Base-by-base conservation (phyloP, 306 rosid species). In the Glycine latifolia region DNA sequence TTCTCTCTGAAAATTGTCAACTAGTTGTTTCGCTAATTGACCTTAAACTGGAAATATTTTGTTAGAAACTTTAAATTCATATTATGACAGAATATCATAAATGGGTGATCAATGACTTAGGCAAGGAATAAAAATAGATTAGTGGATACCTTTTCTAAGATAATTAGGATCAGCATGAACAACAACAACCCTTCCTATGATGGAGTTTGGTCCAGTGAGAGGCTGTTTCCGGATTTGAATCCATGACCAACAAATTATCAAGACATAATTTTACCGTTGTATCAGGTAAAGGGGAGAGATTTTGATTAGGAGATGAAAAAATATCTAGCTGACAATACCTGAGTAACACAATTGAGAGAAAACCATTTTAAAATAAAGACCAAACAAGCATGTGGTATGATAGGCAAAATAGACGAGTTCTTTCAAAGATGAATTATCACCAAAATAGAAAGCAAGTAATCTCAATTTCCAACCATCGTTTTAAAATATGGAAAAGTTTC, bases 121-220 rank as follows among this genome's bases (percentile, higher is more conserved):
- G 59, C 50, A 66, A 54, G 3, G 3, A 66, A 66, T 15, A 52
- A 35, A 43, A 68, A 50, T 1, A 70, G 10, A 31, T 37, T 3
- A 49, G 60, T 39, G 33, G 56, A 85, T 89, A 96, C 99, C 99
- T 90, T 86, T 91, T 63, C 99, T 97, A 75, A 96, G 94, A 85
- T 96, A 98, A 89, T 96, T 97, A 10, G 97, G 94, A 85, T 93
- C 99, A 7, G 50, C 89, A 77, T 96, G 99, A 78, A 96, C 99
- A 67, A 96, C 99, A 82, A 96, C 91, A 20, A 98, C 99, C 87
- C 98, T 94, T 71, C 99, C 99, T 6, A 93, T 79, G 73, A 96
- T 84, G 65, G 98, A 90, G 80, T 96, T 52, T 66, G 94, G 88
- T 73, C 99, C 99, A 54, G 66, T 69, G 73, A 96, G 98, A 77